Base-by-base conservation (phyloP, 1,284 basidiomycete genomes). In the Heterobasidion parviporum region DNA sequence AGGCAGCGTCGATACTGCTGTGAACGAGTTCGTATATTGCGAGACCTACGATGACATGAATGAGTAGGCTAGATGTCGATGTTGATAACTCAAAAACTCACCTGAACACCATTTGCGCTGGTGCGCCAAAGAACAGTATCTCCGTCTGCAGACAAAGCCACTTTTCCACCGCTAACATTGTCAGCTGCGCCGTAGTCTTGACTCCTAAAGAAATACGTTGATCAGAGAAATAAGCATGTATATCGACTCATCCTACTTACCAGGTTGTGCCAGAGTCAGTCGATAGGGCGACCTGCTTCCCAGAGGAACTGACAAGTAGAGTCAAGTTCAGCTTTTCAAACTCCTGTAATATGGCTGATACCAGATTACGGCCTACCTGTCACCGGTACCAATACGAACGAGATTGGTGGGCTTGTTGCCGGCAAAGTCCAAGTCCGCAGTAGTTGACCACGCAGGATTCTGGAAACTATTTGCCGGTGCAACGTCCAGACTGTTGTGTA, bases 71-170 rank as follows among this genome's bases (percentile, higher is more conserved):
- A 41, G 38, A 41, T 41, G 10, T 10, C 12, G 8, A n/a, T 6
- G 38, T 41, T 10, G 38, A 41, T 41, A 8, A 3, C n/a, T 41
- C 38, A 41, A 41, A 41, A 41, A 41, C 2, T 41, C 38, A 41
- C 76, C 56, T 74, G 67, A 26, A 80, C 74, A 43, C 79, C 78
- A 51, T 75, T 75, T 48, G 65, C 60, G n/a, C 63, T 66, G 6
- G 80, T 79, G 51, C 74, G 68, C 82, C 82, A 83, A 35, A 85
- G 74, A 43, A 85, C 75, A 20, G 77, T 80, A 62, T 77, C 75
- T 3, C 74, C 81, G 60, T 79, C 69, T 1, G 82, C 82, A 35
- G 80, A 82, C 41, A 82, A 60, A 9, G 82, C 80, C 35, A 85
- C 76, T 62, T 83, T 79, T 38, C 80, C 80, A 38, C 81, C 78